A percentile compares a stretch with the other conserved stretches of the same genome.
phyloP scores from a whole-genome alignment of 768 basidiomycete species.

The Mycena vitilis region DNA sequence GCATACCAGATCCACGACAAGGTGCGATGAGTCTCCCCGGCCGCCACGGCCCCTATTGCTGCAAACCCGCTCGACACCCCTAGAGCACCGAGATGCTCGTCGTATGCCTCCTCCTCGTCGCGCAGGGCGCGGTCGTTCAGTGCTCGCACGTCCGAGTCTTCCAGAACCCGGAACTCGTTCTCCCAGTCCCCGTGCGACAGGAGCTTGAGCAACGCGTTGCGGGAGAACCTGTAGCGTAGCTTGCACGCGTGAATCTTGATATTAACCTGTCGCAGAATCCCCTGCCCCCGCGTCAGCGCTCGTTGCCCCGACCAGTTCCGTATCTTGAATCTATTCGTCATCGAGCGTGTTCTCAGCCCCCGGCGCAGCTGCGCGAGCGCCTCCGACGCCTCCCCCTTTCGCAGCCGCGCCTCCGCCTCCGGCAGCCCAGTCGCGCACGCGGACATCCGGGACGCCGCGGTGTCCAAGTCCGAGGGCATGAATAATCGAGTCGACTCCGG shows the following conservation, averaged over 20 bases:
- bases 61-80: background rate
- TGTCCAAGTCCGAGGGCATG: background rate
- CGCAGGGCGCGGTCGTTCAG: background rate
- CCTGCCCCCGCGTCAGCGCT: background rate
- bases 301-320: conserved; percentile 2
- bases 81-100: background rate
- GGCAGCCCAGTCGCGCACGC: background rate
- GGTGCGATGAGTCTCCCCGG: background rate
- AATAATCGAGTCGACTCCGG: conserved; percentile 3
- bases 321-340: conserved; percentile 5
- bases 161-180: background rate
- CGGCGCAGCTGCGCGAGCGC: background rate
- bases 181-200: conserved; percentile 5
- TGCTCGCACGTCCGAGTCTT: background rate
- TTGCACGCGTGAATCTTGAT: background rate
- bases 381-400: background rate
- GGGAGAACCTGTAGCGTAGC: conserved; percentile 1
- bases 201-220: background rate
- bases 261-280: conserved; percentile 3
- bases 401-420: background rate
- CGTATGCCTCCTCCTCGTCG: conserved; percentile 1
- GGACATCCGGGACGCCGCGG: background rate
- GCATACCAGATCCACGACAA: too few species aligned
- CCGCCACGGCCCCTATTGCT: background rate
- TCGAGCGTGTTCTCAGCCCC: background rate